Conservation (phyloP, 441 rosid species). For the Macaranga tanarius region DNA sequence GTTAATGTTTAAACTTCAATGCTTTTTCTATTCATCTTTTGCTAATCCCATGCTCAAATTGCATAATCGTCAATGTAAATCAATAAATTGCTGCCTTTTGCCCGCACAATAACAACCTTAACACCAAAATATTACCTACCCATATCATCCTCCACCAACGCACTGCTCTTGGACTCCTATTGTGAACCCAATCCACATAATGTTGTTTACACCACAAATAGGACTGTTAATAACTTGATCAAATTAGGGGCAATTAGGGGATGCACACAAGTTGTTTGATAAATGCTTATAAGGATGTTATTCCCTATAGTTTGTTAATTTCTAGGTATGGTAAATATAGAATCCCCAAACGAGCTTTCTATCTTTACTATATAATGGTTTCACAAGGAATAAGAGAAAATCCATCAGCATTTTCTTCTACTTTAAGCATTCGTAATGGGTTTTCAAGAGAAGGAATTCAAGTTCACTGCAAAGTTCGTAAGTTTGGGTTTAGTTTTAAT, state of each 20-base stretch:
- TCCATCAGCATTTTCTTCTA: constrained; percentile 60
- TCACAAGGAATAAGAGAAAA: too few species aligned
- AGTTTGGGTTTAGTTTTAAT: constrained; percentile 55
- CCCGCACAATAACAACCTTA: constrained; percentile 35
- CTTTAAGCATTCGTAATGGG: constrained; percentile 51
- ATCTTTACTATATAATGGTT: too few species aligned
- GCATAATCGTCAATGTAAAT: constrained; percentile 33
- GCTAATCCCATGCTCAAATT: not conserved
- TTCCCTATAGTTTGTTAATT: constrained; percentile 59
- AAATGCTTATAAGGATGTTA: constrained; percentile 54
- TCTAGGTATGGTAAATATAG: too few species aligned
- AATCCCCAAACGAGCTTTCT: too few species aligned
- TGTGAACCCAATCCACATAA: constrained; percentile 33
- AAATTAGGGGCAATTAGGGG: constrained; percentile 38
- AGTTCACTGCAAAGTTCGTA: constrained; percentile 62
- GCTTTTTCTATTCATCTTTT: not conserved
- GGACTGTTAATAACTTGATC: constrained; percentile 32
- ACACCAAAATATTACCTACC: constrained; percentile 22
- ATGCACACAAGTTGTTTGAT: constrained; percentile 54
- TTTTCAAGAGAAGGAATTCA: constrained; percentile 75
- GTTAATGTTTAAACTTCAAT: not conserved
- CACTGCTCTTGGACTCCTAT: constrained; percentile 34
- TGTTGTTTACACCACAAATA: constrained; percentile 42
- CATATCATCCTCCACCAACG: constrained; percentile 9
- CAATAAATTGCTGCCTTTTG: constrained; percentile 26